Evolutionary conservation across 441 rosid species (phyloP), one percentile per base, ranked within the genome.

Genomic region (Pelargonium australe): DNA sequence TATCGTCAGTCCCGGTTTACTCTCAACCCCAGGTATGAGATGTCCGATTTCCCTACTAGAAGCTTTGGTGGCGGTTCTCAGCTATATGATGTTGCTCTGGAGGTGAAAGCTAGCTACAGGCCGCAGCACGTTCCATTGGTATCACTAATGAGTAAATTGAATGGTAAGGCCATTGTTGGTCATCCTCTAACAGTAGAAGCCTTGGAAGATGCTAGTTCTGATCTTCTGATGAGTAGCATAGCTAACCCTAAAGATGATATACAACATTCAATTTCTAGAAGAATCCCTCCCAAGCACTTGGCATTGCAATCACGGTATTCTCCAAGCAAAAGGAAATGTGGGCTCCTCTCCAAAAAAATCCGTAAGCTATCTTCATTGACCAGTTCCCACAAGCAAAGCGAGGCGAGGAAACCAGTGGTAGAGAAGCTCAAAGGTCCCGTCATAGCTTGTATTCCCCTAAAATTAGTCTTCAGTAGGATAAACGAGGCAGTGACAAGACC

Each of bases 401-500:
- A 49, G 73, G 76, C 73, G 70, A 77, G 74, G 76, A 83, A 80
- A 71, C 81, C 45, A 0, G 68, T 70, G 34, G 79, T 75, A 53
- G 87, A 80, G 78, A 89, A 90, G 76, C 82, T 78, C 0, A 82
- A 78, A 70, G 89, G 85, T 72, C 81, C 92, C 12, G 93, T 85
- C 19, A 72, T 90, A 51, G 83, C 97, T 31, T 95, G 97, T 78
- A 80, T 95, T 72, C 99, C 99, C 11, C 75, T 95, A 68, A 90
- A 87, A 76, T 47, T 95, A 78, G 97, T 90, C 14, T 92, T 92
- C 82, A 92, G 97, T 79, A 77, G 99, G 84, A 86, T 95, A 77
- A 85, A 78, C 4, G 88, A 95, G 81, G 96, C 93, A 23, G 63
- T 91, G 23, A 78, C 82, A 31, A 71, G 92, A 70, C 86, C 82